Conservation (phyloP, 2,329 filamentous ascomycete species). For the Cyphellophora europaea region DNA sequence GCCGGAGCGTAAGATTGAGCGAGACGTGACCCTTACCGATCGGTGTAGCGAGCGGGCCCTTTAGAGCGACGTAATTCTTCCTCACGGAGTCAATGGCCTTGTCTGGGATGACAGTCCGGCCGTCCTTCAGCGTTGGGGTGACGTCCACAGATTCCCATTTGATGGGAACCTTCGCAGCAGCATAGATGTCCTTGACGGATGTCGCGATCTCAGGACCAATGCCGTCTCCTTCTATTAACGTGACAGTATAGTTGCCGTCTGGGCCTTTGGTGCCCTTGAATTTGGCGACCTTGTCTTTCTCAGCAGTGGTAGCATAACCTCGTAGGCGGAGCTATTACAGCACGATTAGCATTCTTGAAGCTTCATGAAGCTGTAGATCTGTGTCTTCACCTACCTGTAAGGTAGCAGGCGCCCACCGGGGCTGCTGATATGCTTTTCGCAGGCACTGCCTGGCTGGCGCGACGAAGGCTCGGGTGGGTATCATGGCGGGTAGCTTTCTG, state of each 20-base stretch:
- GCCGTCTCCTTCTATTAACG: constrained; percentile 96
- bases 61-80: constrained; percentile 94
- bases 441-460: constrained; percentile 71
- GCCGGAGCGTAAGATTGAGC: constrained; percentile 93
- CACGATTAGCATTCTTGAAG: background rate
- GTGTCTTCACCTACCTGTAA: constrained; percentile 45
- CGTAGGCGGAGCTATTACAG: constrained; percentile 41
- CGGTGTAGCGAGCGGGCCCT: constrained; percentile 94
- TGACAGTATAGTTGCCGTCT: constrained; percentile 91
- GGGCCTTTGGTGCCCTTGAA: constrained; percentile 85
- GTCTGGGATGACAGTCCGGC: constrained; percentile 89
- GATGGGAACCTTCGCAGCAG: constrained; percentile 89
- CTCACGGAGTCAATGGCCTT: constrained; percentile 87
- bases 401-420: constrained; percentile 38
- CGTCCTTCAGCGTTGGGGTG: constrained; percentile 84
- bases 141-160: constrained; percentile 97
- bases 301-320: constrained; percentile 45
- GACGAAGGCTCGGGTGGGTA: constrained; percentile 70
- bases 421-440: constrained; percentile 48
- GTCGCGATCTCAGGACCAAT: constrained; percentile 97
- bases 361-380: background rate
- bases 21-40: constrained; percentile 99
- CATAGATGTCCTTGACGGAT: constrained; percentile 98
- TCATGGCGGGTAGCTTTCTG: constrained; percentile 55
- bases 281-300: constrained; percentile 69